Evolutionary conservation across 768 basidiomycete genomes (phyloP).

Genomic region (Tremella mesenterica): DNA sequence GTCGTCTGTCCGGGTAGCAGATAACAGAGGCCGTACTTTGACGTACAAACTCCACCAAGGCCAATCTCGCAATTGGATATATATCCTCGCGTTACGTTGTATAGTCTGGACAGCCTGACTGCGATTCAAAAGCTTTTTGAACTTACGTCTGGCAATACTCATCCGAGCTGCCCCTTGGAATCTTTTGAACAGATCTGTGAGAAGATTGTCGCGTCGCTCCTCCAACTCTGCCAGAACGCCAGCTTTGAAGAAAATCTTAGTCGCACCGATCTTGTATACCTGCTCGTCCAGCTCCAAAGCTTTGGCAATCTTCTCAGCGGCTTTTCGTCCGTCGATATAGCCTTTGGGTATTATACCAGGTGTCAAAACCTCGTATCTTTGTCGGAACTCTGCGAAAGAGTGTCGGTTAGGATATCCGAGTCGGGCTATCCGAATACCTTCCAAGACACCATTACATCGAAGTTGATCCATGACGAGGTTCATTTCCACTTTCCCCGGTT

Average conservation of each 20-base stretch:
- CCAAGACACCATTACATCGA: constrained; percentile 95
- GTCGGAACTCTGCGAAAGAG: constrained; percentile 93
- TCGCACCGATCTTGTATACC: constrained; percentile 82
- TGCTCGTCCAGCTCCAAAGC: constrained; percentile 77
- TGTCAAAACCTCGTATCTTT: constrained; percentile 90
- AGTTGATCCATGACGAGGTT: constrained; percentile 93
- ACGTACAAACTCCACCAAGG: constrained; percentile 99
- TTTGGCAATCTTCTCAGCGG: constrained; percentile 81
- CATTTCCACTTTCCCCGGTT: constrained; percentile 80
- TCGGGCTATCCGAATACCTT: constrained; percentile 95
- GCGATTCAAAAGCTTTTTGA: constrained; percentile 88
- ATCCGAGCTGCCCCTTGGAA: constrained; percentile 78
- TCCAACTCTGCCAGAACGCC: constrained; percentile 93
- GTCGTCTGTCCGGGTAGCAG: constrained; percentile 84
- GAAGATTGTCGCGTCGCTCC: constrained; percentile 74
- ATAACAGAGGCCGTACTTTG: constrained; percentile 86
- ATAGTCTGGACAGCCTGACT: constrained; percentile 84
- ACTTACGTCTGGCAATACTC: constrained; percentile 78
- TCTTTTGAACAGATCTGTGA: constrained; percentile 80
- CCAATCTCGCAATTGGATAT: constrained; percentile 85
- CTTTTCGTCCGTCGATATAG: constrained; percentile 96
- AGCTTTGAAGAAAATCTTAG: constrained; percentile 98
- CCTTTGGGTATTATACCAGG: constrained; percentile 87
- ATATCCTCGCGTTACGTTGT: constrained; percentile 85
- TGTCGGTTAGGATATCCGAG: constrained; percentile 94